Conservation (phyloP, 768 basidiomycete species). For the Mycena sanguinolenta region DNA sequence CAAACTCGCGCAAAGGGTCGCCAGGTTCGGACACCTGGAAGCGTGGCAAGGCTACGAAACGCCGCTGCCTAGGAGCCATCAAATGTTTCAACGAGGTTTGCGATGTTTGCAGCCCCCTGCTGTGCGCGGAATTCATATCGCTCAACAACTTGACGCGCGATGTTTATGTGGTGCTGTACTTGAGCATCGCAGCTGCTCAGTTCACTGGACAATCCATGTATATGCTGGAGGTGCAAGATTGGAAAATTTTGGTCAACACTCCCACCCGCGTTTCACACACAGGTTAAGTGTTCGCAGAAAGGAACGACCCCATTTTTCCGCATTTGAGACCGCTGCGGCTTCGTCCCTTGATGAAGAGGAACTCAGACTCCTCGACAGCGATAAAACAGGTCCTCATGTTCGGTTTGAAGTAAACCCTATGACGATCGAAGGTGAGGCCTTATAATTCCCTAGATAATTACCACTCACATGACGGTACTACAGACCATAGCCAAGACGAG, state of each 20-base stretch:
- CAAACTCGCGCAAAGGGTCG: not conserved
- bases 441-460: too few species aligned
- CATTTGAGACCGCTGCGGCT: too few species aligned
- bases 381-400: too few species aligned
- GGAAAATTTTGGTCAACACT: not conserved
- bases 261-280: not conserved
- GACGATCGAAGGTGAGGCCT: too few species aligned
- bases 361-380: too few species aligned
- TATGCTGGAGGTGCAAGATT: not conserved
- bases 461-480: too few species aligned
- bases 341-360: too few species aligned
- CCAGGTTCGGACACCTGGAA: not conserved
- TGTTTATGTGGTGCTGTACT: not conserved
- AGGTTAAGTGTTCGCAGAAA: too few species aligned
- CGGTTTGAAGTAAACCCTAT: too few species aligned
- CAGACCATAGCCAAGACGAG: too few species aligned
- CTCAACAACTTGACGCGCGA: not conserved
- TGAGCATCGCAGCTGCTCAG: not conserved
- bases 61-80: not conserved
- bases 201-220: not conserved
- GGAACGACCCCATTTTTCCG: too few species aligned
- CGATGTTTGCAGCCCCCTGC: slow-evolving; percentile 1
- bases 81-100: not conserved
- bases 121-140: not conserved
- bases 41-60: not conserved